Evolutionary conservation across 148 eudicot species (phyloP), one percentile per base, ranked within the genome.

Genomic region (Cornus kousa): DNA sequence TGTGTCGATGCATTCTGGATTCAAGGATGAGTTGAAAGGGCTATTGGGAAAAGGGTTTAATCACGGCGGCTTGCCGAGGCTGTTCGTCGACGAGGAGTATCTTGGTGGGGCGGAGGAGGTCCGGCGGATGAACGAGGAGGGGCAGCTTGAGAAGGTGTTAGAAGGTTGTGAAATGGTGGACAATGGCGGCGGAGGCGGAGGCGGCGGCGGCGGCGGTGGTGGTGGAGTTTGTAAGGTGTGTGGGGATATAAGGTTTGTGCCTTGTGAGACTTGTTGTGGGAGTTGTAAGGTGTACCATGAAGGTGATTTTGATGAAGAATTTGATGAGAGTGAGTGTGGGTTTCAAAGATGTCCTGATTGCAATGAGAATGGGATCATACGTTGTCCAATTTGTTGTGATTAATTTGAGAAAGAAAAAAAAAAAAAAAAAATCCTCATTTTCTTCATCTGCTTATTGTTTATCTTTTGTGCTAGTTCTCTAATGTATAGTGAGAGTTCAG

Each of bases 201-300:
- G 37, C 1, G 33, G 73, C 2, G 67, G 67, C 7, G 79, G 86
- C 23, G 79, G 81, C 16, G 83, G 80, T 7, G 79, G 80, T 69
- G 79, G 82, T 10, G 76, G 82, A 14, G 84, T 82, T 72, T 94
- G 98, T 74, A 90, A 90, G 60, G 92, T 86, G 35, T 96, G 99
- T 83, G 98, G 98, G 9, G 97, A 93, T 80, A 68, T 91, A 28
- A 87, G 95, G 86, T 96, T 96, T 66, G 82, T 93, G 39, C 97
- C 98, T 4, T 96, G 98, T 76, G 94, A 93, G 60, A 91, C 94
- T 22, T 96, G 99, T 83, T 96, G 97, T 4, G 99, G 99, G 24
- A 93, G 98, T 68, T 96, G 98, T 81, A 94, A 94, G 76, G 74
- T 96, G 20, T 94, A 91, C 83, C 87, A 86, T 50, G 95, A 93